A percentile compares a stretch with the other conserved stretches of the same genome.
phyloP scores from a whole-genome alignment of 495 filamentous ascomycete species.

The Hypoxylon lenormandii region DNA sequence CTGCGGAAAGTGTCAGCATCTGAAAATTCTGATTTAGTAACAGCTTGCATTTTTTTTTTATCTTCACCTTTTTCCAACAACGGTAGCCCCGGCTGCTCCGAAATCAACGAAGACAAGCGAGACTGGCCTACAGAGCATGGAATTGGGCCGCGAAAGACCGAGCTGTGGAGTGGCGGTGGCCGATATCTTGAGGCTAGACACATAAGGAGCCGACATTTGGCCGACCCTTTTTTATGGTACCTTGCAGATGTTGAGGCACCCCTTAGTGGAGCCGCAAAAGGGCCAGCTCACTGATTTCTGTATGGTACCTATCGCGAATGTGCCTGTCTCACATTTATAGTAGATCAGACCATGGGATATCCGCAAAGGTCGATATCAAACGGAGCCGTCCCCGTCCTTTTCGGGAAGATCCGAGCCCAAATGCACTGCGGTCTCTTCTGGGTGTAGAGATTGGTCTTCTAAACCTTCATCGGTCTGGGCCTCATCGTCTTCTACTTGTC shows the following conservation, averaged over 20 bases:
- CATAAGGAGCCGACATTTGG: constrained; percentile 45
- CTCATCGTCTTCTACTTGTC: constrained; percentile 51
- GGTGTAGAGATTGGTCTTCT: constrained; percentile 19
- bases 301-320: constrained; percentile 24
- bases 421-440: constrained; percentile 18
- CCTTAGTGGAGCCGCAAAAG: constrained; percentile 31
- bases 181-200: constrained; percentile 39
- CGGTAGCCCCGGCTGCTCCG: constrained; percentile 27
- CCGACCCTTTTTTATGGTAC: constrained; percentile 37
- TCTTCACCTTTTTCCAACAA: constrained; percentile 19
- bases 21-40: constrained; percentile 31
- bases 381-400: constrained; percentile 20
- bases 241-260: constrained; percentile 32
- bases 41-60: constrained; percentile 7
- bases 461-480: constrained; percentile 42
- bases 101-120: constrained; percentile 27
- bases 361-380: constrained; percentile 30
- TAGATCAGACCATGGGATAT: constrained; percentile 26
- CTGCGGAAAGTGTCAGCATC: constrained; percentile 33
- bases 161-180: constrained; percentile 45
- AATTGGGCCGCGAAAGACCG: constrained; percentile 46
- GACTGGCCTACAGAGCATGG: constrained; percentile 31
- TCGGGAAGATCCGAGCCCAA: constrained; percentile 38
- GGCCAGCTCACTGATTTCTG: constrained; percentile 11
- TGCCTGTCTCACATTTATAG: constrained; percentile 27